phyloP scores from a whole-genome alignment of 2,329 filamentous ascomycete genomes.

The Scedosporium aurantiacum region DNA sequence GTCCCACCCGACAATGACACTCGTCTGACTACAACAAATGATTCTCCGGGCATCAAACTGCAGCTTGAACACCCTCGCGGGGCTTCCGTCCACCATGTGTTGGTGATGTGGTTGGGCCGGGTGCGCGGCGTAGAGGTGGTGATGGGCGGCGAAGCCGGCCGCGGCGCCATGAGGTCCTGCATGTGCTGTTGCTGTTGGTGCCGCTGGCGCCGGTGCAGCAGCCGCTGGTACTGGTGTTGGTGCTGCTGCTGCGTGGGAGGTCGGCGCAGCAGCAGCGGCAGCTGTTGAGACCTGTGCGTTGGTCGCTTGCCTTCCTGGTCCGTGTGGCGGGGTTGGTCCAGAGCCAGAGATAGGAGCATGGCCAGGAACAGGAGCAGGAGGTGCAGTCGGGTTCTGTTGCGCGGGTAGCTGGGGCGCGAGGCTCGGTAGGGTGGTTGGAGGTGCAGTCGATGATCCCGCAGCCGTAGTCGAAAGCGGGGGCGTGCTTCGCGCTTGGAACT shows the following conservation, averaged over 20 bases:
- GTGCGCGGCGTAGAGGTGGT: constrained; percentile 6
- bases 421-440: not conserved
- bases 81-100: constrained; percentile 37
- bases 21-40: constrained; percentile 87
- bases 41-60: constrained; percentile 92
- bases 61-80: constrained; percentile 76
- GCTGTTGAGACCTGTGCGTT: constrained; percentile 6
- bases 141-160: constrained; percentile 10
- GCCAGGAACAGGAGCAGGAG: not conserved
- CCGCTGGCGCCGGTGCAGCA: not conserved
- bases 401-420: not conserved
- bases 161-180: constrained; percentile 8
- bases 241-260: constrained; percentile 6
- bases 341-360: not conserved
- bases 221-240: not conserved
- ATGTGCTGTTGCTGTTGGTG: constrained; percentile 5
- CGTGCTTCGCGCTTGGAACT: not conserved
- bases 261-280: not conserved
- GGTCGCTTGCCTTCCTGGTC: not conserved
- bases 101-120: constrained; percentile 24
- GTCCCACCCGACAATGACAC: constrained; percentile 92
- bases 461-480: not conserved
- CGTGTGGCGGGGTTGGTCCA: not conserved
- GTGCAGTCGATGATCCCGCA: not conserved
- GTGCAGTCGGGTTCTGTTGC: not conserved